Evolutionary conservation across 352 stramenopile genomes (phyloP), one percentile per base, ranked within the genome.

Genomic region (Phytophthora pistaciae): DNA sequence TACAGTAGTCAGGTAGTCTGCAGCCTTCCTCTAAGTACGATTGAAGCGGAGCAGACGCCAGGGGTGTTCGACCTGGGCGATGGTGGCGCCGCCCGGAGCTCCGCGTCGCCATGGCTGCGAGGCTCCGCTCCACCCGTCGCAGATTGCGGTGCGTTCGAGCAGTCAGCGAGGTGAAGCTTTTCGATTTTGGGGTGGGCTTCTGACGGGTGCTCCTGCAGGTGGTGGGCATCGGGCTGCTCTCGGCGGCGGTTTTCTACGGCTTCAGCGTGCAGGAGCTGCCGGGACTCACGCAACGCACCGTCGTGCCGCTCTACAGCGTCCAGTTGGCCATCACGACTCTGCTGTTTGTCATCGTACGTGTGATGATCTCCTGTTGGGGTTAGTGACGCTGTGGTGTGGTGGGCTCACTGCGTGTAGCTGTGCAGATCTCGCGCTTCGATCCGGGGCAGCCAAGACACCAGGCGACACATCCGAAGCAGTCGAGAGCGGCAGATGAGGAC

Each of bases 381-480:
- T n/a, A n/a, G n/a, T n/a, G n/a, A n/a, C n/a, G n/a, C n/a, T n/a
- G n/a, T n/a, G n/a, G n/a, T n/a, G n/a, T n/a, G n/a, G n/a, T n/a
- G n/a, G n/a, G n/a, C 16, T 20, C 38, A 55, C 23, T 13, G 4
- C 11, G 13, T 14, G 3, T 59, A 53, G 33, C 20, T 64, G 3
- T 36, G 46, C 57, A 92, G 84, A 92, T 92, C 44, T 88, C 83
- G 21, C 56, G 83, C 6, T 68, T 85, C 25, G 78, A 91, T 48
- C 79, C 84, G 5, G 77, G 55, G 57, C 54, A 50, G 60, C 57
- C 38, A 44, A 44, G 38, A 8, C 38, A 44, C 38, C 38, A 44
- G 38, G 38, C 66, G 40, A 56, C 36, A 48, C 49, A 74, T 40
- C 52, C n/a, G 52, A 55, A 44, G 8, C 33, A 49, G 31, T 6